Evolutionary conservation across 306 rosid genomes (phyloP).

Genomic region (Oxytropis ochrocephala): DNA sequence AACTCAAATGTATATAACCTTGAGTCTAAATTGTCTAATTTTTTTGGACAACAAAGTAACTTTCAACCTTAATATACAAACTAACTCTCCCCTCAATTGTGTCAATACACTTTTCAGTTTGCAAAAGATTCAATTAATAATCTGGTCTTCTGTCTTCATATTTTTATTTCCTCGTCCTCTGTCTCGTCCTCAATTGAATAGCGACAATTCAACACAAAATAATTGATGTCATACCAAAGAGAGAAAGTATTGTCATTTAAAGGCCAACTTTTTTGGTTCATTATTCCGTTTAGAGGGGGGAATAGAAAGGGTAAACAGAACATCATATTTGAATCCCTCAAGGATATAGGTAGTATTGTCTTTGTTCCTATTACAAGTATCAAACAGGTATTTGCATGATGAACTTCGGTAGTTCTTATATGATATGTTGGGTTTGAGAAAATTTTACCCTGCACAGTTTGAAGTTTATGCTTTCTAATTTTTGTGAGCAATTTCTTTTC

Average conservation of each 20-base stretch:
- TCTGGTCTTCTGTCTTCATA: not conserved
- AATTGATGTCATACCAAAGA: not conserved
- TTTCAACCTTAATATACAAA: too few relatives aligned
- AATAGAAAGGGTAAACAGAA: not conserved
- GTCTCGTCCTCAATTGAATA: not conserved
- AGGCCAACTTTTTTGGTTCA: not conserved
- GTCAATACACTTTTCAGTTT: too few relatives aligned
- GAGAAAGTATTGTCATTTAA: not conserved
- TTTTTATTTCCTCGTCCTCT: not conserved
- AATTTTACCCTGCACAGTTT: not conserved
- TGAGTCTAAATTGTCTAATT: too few relatives aligned
- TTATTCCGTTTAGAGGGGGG: not conserved
- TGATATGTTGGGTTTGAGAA: not conserved
- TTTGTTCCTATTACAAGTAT: not conserved
- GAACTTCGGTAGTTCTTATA: not conserved
- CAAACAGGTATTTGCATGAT: not conserved
- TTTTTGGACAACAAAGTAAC: too few relatives aligned
- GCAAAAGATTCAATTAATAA: not conserved
- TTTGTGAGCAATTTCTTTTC: conserved; percentile 15
- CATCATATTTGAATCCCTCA: not conserved
- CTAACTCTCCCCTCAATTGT: too few relatives aligned
- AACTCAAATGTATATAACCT: too few relatives aligned
- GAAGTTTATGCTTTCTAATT: not conserved
- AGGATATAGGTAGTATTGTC: not conserved
- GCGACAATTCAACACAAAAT: not conserved